Evolutionary conservation across 2,329 filamentous ascomycete genomes (phyloP).

Genomic region (Cordyceps pruinosa): DNA sequence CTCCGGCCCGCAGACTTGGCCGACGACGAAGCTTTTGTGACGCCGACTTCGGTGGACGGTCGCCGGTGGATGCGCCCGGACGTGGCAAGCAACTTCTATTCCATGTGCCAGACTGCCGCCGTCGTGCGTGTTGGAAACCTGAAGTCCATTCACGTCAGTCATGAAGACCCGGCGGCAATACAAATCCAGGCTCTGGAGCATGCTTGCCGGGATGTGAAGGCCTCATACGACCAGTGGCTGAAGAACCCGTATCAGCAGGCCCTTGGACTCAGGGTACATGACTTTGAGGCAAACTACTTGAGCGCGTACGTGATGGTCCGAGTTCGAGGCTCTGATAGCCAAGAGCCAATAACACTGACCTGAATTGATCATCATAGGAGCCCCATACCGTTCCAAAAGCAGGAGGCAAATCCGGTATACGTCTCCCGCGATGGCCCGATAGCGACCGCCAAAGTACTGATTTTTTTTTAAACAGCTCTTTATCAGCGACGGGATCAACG

Average conservation of each 20-base stretch:
- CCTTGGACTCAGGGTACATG: not conserved
- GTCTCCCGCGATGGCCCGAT: not conserved
- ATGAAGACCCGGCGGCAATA: not conserved
- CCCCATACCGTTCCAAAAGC: not conserved
- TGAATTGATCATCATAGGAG: not conserved
- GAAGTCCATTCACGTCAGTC: not conserved
- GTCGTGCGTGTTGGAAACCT: not conserved
- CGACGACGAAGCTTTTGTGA: not conserved
- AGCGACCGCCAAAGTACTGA: not conserved
- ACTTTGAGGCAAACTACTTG: not conserved
- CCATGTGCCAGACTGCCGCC: not conserved
- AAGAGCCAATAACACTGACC: not conserved
- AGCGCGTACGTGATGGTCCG: not conserved
- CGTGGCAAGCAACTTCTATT: not conserved
- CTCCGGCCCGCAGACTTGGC: not conserved
- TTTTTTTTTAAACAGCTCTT: not conserved
- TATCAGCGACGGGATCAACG: not conserved
- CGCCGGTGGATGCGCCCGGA: not conserved
- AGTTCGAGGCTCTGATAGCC: no score
- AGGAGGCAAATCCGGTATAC: not conserved
- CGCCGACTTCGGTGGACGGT: not conserved
- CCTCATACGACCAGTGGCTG: conserved; percentile 8
- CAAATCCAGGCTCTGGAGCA: not conserved
- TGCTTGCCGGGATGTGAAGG: conserved; percentile 9
- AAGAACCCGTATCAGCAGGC: conserved; percentile 4